These are phyloP conservation scores for Serendipita sp. DNA, from an alignment of 768 basidiomycete genomes.

Conservation along the genomic window DNA sequence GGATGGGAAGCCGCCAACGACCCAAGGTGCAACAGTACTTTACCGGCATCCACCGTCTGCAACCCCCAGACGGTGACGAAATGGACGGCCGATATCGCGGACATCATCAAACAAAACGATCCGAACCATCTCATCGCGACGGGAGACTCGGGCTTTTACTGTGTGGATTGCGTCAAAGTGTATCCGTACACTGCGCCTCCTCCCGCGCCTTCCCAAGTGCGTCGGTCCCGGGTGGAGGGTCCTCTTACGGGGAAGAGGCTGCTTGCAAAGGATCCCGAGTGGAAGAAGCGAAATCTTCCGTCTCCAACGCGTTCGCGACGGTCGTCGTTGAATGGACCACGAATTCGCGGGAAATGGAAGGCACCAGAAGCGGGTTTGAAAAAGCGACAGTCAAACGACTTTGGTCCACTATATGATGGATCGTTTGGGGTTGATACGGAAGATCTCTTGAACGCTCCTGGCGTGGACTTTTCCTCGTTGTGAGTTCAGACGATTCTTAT, in stretches of 20 bases:
- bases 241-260: constrained; percentile 34
- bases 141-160: constrained; percentile 52
- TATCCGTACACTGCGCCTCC: constrained; percentile 41
- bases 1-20: constrained; percentile 47
- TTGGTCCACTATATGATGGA: constrained; percentile 43
- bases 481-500: constrained; percentile 2
- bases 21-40: constrained; percentile 28
- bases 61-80: constrained; percentile 30
- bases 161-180: constrained; percentile 20
- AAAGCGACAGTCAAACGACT: constrained; percentile 16
- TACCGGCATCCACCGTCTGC: constrained; percentile 3
- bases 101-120: constrained; percentile 32
- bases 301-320: constrained; percentile 32
- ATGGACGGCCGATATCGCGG: constrained; percentile 38
- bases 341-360: constrained; percentile 17
- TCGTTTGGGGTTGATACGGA: constrained; percentile 51
- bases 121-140: constrained; percentile 49
- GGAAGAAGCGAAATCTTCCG: constrained; percentile 28
- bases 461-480: constrained; percentile 43
- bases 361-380: constrained; percentile 33
- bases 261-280: constrained; percentile 32
- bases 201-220: constrained; percentile 27
- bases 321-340: not conserved
- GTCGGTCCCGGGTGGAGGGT: constrained; percentile 25
- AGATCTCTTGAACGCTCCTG: constrained; percentile 41